Evolutionary conservation across 169 alveolate species (phyloP).

Genomic region (Hepatocystis sp.): DNA sequence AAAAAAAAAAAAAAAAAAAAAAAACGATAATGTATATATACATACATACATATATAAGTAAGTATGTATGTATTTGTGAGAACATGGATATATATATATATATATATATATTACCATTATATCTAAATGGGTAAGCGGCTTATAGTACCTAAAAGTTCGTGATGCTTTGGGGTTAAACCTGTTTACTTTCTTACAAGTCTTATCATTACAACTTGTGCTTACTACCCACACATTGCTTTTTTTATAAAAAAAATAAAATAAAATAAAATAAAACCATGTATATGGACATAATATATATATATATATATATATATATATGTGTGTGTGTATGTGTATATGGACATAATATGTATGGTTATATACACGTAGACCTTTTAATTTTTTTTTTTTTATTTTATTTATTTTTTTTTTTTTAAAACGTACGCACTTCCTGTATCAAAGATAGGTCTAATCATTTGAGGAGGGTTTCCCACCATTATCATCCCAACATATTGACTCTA

Average conservation of each 20-base stretch:
- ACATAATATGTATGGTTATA: slow-evolving; percentile 3
- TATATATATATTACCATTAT: slow-evolving; percentile 40
- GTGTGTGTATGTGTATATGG: background rate
- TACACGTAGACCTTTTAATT: slow-evolving; percentile 25
- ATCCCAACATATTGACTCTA: slow-evolving; percentile 81
- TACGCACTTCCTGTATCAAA: slow-evolving; percentile 91
- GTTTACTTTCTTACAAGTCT: slow-evolving; percentile 80
- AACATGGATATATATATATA: background rate
- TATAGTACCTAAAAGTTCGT: slow-evolving; percentile 33
- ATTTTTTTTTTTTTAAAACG: background rate
- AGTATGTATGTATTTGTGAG: background rate
- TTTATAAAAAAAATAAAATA: background rate
- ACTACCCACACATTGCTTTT: slow-evolving; percentile 83
- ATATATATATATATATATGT: background rate
- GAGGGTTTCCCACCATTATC: slow-evolving; percentile 86
- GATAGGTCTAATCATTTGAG: slow-evolving; percentile 85
- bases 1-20: background rate
- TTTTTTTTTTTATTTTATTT: slow-evolving; percentile 5
- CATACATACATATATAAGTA: no score
- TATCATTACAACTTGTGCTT: slow-evolving; percentile 79
- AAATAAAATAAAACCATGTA: no score
- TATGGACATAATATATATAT: no score
- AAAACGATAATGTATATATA: no score
- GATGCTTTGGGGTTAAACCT: slow-evolving; percentile 75
- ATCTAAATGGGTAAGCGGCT: slow-evolving; percentile 69